Percentiles rank a stretch among this genome's conserved stretches.
Evolutionary conservation across 2,329 filamentous ascomycete genomes (phyloP).

Genomic region (Talaromyces sp.): DNA sequence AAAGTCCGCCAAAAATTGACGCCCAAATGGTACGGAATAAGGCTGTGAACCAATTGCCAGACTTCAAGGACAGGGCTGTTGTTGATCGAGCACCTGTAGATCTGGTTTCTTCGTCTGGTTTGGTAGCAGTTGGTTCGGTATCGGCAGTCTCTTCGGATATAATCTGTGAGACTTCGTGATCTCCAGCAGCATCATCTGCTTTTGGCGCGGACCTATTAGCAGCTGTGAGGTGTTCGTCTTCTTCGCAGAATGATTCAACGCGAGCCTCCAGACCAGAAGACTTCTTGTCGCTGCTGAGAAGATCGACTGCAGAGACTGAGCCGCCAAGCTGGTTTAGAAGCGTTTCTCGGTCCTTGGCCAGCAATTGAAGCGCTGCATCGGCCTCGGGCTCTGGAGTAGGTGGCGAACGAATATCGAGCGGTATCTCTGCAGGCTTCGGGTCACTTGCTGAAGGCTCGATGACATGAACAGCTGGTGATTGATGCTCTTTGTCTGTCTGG

Average conservation of each 20-base stretch:
- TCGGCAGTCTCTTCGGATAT: slow-evolving; percentile 9
- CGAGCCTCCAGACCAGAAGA: slow-evolving; percentile 77
- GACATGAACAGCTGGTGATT: slow-evolving; percentile 10
- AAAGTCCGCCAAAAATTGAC: slow-evolving; percentile 40
- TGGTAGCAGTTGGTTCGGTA: not conserved
- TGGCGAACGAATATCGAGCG: slow-evolving; percentile 22
- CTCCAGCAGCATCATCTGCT: slow-evolving; percentile 14
- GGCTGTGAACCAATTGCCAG: slow-evolving; percentile 41
- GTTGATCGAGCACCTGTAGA: slow-evolving; percentile 35
- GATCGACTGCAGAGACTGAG: slow-evolving; percentile 29
- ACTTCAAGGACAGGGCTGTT: slow-evolving; percentile 37
- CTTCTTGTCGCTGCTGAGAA: slow-evolving; percentile 73
- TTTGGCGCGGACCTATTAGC: slow-evolving; percentile 15
- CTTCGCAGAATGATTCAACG: slow-evolving; percentile 18
- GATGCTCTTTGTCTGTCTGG: slow-evolving; percentile 3
- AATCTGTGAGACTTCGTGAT: slow-evolving; percentile 10
- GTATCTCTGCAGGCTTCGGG: slow-evolving; percentile 24
- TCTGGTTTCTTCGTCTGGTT: slow-evolving; percentile 16
- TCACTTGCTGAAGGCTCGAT: slow-evolving; percentile 23
- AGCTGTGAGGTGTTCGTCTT: slow-evolving; percentile 1
- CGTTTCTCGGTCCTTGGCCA: slow-evolving; percentile 33
- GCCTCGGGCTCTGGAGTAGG: slow-evolving; percentile 31
- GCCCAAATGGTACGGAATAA: slow-evolving; percentile 41
- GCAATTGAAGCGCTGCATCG: slow-evolving; percentile 31
- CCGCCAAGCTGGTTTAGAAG: slow-evolving; percentile 31